Percentiles rank a stretch among this genome's conserved stretches.
Conservation (phyloP, 164 flowering plant species). For the Chloranthus sessilifolius region DNA sequence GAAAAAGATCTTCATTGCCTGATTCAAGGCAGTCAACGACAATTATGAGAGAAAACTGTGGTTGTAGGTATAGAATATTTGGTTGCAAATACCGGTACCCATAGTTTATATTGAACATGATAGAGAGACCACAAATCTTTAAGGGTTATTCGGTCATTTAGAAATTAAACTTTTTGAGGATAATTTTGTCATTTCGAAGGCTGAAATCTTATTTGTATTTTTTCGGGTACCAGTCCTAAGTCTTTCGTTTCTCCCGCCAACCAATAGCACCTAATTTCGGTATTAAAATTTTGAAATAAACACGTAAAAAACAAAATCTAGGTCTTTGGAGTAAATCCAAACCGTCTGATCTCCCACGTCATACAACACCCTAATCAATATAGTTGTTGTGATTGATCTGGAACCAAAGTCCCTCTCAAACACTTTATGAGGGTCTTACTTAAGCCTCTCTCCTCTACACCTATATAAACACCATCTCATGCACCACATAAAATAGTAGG, state of each 20-base stretch:
- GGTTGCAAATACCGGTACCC: too few species aligned
- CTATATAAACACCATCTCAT: slow-evolving; percentile 1
- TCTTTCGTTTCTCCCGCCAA: not conserved
- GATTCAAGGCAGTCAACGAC: not conserved
- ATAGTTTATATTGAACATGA: too few species aligned
- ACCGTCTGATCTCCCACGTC: slow-evolving; percentile 13
- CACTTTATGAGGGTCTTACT: not conserved
- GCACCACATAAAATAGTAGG: too few species aligned
- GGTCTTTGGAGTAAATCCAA: not conserved
- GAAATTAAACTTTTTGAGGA: not conserved
- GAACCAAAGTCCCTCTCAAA: too few species aligned
- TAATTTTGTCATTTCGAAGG: not conserved
- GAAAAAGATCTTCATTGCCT: not conserved
- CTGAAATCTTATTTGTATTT: not conserved
- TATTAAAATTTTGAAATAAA: not conserved
- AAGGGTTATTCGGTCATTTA: too few species aligned
- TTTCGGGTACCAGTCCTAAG: not conserved
- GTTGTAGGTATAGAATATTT: too few species aligned
- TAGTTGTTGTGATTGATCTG: not conserved
- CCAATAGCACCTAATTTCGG: not conserved
- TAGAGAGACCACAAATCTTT: too few species aligned
- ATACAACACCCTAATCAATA: not conserved
- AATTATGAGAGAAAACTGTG: too few species aligned
- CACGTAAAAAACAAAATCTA: not conserved
- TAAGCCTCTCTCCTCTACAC: not conserved